Conservation (phyloP, 768 basidiomycete species). For the Cystobasidium tubakii region DNA sequence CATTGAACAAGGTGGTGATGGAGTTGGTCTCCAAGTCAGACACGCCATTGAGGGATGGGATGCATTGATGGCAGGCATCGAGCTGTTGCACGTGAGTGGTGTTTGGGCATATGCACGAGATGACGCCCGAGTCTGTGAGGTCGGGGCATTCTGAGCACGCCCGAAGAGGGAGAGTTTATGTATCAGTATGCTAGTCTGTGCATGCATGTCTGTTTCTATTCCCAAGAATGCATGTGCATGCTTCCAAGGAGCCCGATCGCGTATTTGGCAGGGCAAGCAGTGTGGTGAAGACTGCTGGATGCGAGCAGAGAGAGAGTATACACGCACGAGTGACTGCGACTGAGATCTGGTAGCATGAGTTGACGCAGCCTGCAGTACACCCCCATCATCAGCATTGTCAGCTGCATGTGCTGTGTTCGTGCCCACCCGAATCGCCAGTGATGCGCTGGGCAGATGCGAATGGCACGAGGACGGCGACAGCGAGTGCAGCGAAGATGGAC, state of each 20-base stretch:
- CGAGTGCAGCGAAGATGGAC: neutral
- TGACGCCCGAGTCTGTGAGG: constrained; percentile 27
- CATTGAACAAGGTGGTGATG: constrained; percentile 20
- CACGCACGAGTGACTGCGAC: constrained; percentile 27
- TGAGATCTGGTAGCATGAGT: constrained; percentile 24
- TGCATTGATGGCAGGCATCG: constrained; percentile 24
- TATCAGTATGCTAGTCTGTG: neutral
- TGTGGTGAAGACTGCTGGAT: too few relatives aligned
- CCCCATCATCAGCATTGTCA: too few relatives aligned
- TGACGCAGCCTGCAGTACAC: constrained; percentile 18
- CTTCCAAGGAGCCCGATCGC: too few relatives aligned
- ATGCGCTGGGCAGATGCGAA: constrained; percentile 24
- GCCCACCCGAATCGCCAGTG: constrained; percentile 16
- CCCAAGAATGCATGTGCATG: neutral
- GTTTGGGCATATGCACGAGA: constrained; percentile 32
- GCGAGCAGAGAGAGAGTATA: neutral
- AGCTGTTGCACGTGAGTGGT: neutral
- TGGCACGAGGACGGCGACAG: neutral
- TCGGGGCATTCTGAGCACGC: constrained; percentile 27
- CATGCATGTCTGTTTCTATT: neutral
- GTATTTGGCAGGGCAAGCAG: too few relatives aligned
- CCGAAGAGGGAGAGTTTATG: too few relatives aligned
- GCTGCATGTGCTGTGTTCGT: too few relatives aligned
- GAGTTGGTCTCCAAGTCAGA: constrained; percentile 12
- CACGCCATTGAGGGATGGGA: neutral